phyloP scores from a whole-genome alignment of 345 rosid species.

The Salix brachista region DNA sequence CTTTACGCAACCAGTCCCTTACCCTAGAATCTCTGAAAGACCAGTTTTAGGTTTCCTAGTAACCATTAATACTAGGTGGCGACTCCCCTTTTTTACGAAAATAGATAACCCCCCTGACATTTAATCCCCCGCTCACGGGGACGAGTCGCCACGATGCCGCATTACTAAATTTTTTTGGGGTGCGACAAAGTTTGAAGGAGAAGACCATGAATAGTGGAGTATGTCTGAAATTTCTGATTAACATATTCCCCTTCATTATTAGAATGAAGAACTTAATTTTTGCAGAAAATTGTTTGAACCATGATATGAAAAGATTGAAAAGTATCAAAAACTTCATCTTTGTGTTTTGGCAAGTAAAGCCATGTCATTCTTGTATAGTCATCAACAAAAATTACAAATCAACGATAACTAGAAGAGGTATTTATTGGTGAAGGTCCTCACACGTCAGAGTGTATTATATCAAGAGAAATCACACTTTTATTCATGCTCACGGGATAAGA shows the following conservation, averaged over 20 bases:
- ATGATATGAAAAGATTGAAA: neutral
- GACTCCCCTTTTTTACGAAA: no score
- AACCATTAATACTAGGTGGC: no score
- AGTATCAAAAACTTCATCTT: neutral
- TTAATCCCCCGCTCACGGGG: no score
- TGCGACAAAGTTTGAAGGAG: neutral
- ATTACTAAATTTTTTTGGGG: no score
- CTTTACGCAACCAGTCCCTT: no score
- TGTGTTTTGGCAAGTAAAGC: neutral
- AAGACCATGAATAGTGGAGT: neutral
- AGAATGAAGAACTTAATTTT: neutral
- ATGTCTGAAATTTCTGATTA: neutral
- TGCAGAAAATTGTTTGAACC: neutral
- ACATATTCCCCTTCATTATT: neutral
- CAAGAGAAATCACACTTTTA: neutral
- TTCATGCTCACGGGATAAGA: neutral
- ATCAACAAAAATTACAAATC: constrained; percentile 12
- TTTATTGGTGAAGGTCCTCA: neutral
- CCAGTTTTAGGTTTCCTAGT: no score
- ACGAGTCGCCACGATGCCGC: no score
- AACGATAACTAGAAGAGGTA: neutral
- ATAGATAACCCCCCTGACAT: no score
- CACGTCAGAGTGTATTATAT: neutral
- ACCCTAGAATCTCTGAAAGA: no score
- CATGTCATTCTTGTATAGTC: constrained; percentile 8